A percentile compares a stretch with the other conserved stretches of the same genome.
phyloP scores from a whole-genome alignment of 2,329 filamentous ascomycete species.

The Orbilia blumenaviensis region DNA sequence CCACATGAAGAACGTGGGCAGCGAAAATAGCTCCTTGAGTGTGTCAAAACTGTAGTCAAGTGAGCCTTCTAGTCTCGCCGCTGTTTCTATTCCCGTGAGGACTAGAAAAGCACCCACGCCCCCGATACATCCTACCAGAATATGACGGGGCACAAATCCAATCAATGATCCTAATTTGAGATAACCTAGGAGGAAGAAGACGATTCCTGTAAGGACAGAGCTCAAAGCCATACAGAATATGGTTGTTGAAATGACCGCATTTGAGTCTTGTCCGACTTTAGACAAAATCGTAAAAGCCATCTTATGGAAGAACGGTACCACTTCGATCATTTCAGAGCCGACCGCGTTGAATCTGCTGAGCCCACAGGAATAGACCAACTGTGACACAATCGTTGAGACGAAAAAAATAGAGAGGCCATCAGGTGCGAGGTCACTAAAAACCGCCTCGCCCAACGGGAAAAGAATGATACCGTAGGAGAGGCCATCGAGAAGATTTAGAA shows the following conservation, averaged over 20 bases:
- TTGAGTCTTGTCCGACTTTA: constrained; percentile 78
- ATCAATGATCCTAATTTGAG: constrained; percentile 91
- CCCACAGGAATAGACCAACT: constrained; percentile 83
- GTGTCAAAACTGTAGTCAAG: constrained; percentile 83
- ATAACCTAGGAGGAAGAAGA: constrained; percentile 89
- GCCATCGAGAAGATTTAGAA: constrained; percentile 93
- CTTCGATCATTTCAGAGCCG: constrained; percentile 84
- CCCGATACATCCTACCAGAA: constrained; percentile 95
- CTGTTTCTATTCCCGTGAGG: constrained; percentile 91
- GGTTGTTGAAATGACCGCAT: constrained; percentile 90
- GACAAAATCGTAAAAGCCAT: constrained; percentile 91
- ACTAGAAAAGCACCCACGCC: constrained; percentile 96
- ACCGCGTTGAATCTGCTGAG: constrained; percentile 89
- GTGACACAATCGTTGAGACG: constrained; percentile 93
- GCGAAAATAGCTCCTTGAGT: constrained; percentile 75
- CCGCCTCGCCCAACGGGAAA: constrained; percentile 85
- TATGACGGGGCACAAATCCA: constrained; percentile 95
- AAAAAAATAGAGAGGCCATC: constrained; percentile 99
- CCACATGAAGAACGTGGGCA: constrained; percentile 84
- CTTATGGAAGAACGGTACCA: constrained; percentile 88
- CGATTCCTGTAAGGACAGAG: constrained; percentile 85
- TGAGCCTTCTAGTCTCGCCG: constrained; percentile 84
- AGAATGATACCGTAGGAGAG: constrained; percentile 90
- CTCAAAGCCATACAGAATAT: constrained; percentile 91
- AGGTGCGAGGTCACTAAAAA: constrained; percentile 85